Evolutionary conservation across 1,284 basidiomycete species (phyloP), one percentile per base, ranked within the genome.

Genomic region (Boletus smithii): DNA sequence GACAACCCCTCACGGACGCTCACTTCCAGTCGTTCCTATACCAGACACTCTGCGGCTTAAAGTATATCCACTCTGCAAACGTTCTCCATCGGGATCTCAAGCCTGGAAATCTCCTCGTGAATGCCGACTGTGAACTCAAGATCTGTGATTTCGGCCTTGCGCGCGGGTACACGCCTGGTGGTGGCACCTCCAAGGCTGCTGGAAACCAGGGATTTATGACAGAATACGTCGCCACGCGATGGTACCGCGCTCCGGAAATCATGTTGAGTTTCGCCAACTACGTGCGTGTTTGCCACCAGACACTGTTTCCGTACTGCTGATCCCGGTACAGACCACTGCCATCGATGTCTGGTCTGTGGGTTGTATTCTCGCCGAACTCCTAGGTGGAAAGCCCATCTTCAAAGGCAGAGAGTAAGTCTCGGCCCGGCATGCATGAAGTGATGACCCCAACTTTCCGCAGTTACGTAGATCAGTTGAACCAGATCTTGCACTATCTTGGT

Each of bases 21-120:
- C 97, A 99, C 69, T 99, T 97, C 78, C 92, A 95, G 66, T 95
- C 90, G 18, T 99, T 99, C 81, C 79, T 99, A 58, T 99, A 99
- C 69, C 97, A 99, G 69, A 99, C 95, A 1, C 83, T 99, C 9
- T 99, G 97, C 61, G 97, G 97, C 7, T 75, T 99, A 46, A 95
- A 95, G 73, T 99, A 99, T 69, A 99, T 99, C 63, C 97, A 99
- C 73, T 97, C 93, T 26, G 95, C 97, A 23, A 95, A 95, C 61
- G 97, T 99, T 16, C 79, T 99, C 29, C 97, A 99, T 68, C 88
- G 97, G 32, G 97, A 99, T 69, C 79, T 99, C 48, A 99, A 99
- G 67, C 97, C 97, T 1, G 93, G 92, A 44, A 94, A 94, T 69
- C 75, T 97, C 30, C 85, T 98, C 53, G 95, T 99, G 52, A 99